Percentiles rank a stretch among this genome's conserved stretches.
Evolutionary conservation across 2,329 filamentous ascomycete species (phyloP).

Genomic region (Arthrobotrys sinensis): DNA sequence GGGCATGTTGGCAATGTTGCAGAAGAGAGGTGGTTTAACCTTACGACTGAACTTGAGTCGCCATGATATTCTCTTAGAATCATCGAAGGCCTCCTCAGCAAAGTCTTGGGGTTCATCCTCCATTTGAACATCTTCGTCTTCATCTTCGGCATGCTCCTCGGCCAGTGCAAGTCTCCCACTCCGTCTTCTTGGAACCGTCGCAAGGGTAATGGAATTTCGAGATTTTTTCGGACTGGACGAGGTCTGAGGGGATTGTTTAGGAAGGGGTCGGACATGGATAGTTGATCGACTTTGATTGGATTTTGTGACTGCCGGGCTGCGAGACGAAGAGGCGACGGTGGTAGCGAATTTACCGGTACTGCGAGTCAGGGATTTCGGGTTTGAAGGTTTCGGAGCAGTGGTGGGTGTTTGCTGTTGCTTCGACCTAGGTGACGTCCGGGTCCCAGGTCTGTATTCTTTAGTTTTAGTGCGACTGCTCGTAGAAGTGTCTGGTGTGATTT

Average conservation of each 20-base stretch:
- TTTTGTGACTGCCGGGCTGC: slow-evolving; percentile 39
- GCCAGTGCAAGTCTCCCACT: slow-evolving; percentile 42
- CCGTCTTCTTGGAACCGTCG: slow-evolving; percentile 42
- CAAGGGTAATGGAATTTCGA: slow-evolving; percentile 16
- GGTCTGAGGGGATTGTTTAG: slow-evolving; percentile 31
- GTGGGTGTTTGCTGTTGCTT: slow-evolving; percentile 50
- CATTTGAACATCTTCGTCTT: slow-evolving; percentile 61
- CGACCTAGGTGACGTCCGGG: slow-evolving; percentile 65
- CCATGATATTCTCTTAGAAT: slow-evolving; percentile 66
- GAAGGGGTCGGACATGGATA: slow-evolving; percentile 16
- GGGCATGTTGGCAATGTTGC: slow-evolving; percentile 51
- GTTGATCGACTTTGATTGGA: slow-evolving; percentile 15
- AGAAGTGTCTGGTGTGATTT: slow-evolving; percentile 63
- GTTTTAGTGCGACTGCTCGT: slow-evolving; percentile 45
- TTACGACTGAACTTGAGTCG: slow-evolving; percentile 61
- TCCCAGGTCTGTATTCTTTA: slow-evolving; percentile 65
- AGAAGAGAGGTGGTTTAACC: slow-evolving; percentile 58
- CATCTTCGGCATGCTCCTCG: slow-evolving; percentile 27
- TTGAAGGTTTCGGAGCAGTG: slow-evolving; percentile 29
- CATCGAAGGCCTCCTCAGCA: slow-evolving; percentile 71
- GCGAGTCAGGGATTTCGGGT: slow-evolving; percentile 27
- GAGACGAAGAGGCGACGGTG: slow-evolving; percentile 9
- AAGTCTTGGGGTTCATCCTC: slow-evolving; percentile 70
- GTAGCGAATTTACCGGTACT: slow-evolving; percentile 22
- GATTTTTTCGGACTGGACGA: slow-evolving; percentile 18